A percentile compares a stretch with the other conserved stretches of the same genome.
These are phyloP conservation scores for Primulina tabacum DNA, from an alignment of 257 asterid genomes.

Conservation along the genomic window DNA sequence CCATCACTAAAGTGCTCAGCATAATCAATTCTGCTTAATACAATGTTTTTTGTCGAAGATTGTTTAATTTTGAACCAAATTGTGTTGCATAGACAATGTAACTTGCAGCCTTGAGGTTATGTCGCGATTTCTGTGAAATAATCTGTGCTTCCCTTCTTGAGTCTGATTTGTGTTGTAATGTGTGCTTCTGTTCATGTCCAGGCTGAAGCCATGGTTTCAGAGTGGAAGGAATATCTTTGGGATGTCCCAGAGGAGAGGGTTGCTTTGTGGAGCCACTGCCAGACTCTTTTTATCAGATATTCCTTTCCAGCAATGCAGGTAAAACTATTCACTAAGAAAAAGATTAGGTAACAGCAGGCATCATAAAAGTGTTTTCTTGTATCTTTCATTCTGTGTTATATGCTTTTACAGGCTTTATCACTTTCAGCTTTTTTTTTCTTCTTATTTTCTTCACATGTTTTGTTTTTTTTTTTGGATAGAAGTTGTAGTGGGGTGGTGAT, in stretches of 20 bases:
- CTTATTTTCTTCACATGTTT: background rate
- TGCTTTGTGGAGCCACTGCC: constrained; percentile 98
- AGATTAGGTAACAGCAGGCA: constrained; percentile 19
- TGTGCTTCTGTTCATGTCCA: constrained; percentile 37
- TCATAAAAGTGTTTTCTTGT: constrained; percentile 15
- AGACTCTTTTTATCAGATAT: constrained; percentile 79
- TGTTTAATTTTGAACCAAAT: constrained; percentile 16
- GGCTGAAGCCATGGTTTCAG: constrained; percentile 99
- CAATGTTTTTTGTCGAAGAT: background rate
- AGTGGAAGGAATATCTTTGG: constrained; percentile 98
- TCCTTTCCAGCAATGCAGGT: constrained; percentile 92
- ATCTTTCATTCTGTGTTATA: constrained; percentile 11
- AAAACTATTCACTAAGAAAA: constrained; percentile 22
- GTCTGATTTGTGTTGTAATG: constrained; percentile 23
- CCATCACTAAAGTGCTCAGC: constrained; percentile 6
- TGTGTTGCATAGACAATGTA: constrained; percentile 11
- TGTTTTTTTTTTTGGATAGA: constrained; percentile 22
- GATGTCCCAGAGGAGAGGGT: constrained; percentile 97
- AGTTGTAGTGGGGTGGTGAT: constrained; percentile 4
- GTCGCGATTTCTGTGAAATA: constrained; percentile 10
- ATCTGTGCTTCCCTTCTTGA: constrained; percentile 16
- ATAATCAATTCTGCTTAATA: constrained; percentile 2
- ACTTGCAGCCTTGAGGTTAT: constrained; percentile 12
- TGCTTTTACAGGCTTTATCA: constrained; percentile 9
- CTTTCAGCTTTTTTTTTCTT: constrained; percentile 19